Evolutionary conservation across 2,329 filamentous ascomycete genomes (phyloP).

Genomic region (Emmonsiellopsis sp.): DNA sequence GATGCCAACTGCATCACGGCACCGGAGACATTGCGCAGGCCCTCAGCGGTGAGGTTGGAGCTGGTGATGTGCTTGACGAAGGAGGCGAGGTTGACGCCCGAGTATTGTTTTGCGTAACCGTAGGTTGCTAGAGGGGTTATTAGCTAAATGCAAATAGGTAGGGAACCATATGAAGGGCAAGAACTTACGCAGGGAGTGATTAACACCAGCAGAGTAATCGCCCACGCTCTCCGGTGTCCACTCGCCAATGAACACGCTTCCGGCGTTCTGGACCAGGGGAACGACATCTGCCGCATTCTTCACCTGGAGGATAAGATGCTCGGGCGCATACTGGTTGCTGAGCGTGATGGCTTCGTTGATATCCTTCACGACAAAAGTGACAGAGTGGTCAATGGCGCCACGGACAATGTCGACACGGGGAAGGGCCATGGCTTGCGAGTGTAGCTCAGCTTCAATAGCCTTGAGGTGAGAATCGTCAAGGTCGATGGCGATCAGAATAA

Average conservation of each 20-base stretch:
- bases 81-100: conserved; percentile 87
- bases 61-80: conserved; percentile 98
- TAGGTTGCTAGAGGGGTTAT: conserved; percentile 62
- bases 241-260: conserved; percentile 87
- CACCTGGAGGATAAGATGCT: conserved; percentile 90
- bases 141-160: conserved; percentile 3
- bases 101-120: conserved; percentile 97
- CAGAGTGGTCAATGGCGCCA: conserved; percentile 80
- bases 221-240: conserved; percentile 98
- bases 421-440: conserved; percentile 74
- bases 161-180: neutral
- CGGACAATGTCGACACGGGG: conserved; percentile 89
- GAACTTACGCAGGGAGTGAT: conserved; percentile 87
- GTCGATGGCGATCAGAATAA: conserved; percentile 79
- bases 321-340: conserved; percentile 91
- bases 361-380: conserved; percentile 68
- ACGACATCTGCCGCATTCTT: conserved; percentile 65
- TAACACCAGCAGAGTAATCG: conserved; percentile 95
- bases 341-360: conserved; percentile 66
- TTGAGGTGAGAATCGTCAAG: conserved; percentile 61
- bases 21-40: conserved; percentile 71
- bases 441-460: conserved; percentile 85
- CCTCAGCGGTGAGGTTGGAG: conserved; percentile 77
- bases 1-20: conserved; percentile 93
- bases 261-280: conserved; percentile 78